Percentiles rank a stretch among this genome's conserved stretches.
phyloP scores from a whole-genome alignment of 139 green algal species.

The Chlorella ohadii region DNA sequence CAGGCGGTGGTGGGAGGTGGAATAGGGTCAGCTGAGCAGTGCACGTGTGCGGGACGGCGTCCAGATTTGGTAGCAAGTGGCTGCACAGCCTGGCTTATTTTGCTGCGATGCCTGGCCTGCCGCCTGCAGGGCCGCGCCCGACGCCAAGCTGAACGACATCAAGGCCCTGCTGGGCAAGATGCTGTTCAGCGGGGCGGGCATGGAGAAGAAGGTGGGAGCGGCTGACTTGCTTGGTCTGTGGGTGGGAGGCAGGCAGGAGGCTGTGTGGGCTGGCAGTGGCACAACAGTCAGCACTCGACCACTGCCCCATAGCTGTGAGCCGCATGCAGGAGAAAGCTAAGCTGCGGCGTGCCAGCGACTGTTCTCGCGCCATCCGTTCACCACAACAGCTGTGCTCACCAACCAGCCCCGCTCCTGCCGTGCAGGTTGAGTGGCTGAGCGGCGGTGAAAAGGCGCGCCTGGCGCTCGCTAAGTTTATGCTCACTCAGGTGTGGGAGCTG shows the following conservation, averaged over 20 bases:
- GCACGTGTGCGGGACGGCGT: no score
- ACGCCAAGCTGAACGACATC: slow-evolving; percentile 91
- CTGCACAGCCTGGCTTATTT: background rate
- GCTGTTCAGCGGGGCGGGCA: slow-evolving; percentile 89
- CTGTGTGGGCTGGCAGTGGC: no score
- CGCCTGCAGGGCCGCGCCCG: slow-evolving; percentile 68
- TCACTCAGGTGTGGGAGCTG: slow-evolving; percentile 73
- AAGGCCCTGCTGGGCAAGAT: slow-evolving; percentile 95
- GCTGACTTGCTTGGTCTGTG: background rate
- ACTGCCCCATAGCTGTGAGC: no score
- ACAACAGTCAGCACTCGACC: no score
- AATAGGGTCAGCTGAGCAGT: no score
- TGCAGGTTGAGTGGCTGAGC: slow-evolving; percentile 69
- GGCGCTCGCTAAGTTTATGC: slow-evolving; percentile 99
- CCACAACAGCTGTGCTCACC: no score
- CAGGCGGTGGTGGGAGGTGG: no score
- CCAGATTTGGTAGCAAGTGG: no score
- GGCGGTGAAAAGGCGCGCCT: slow-evolving; percentile 95
- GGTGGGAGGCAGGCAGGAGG: no score
- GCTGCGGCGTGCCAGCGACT: no score
- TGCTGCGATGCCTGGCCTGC: background rate
- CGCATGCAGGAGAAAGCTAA: no score
- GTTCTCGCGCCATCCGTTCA: no score
- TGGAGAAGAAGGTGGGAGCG: slow-evolving; percentile 90
- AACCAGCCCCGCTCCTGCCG: background rate